Evolutionary conservation across 306 rosid genomes (phyloP).

Genomic region (Ammopiptanthus mongolicus): DNA sequence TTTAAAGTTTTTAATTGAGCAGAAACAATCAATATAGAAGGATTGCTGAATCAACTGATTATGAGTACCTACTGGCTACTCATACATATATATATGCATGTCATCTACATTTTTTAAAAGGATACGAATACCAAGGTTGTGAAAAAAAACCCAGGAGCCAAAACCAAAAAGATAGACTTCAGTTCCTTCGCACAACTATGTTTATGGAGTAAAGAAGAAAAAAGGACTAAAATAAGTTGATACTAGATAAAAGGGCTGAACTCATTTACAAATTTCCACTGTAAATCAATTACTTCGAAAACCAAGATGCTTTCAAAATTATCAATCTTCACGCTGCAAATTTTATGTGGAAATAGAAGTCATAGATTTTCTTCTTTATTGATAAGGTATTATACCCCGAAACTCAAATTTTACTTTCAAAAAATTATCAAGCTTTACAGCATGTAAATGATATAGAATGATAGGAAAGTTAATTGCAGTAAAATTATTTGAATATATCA

Average conservation of each 20-base stretch:
- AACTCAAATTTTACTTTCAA: not conserved
- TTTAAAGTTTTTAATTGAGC: not conserved
- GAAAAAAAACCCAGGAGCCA: not conserved
- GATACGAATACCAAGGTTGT: not conserved
- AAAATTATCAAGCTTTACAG: not conserved
- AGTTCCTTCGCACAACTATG: not conserved
- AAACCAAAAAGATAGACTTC: not conserved
- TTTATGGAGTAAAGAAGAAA: not conserved
- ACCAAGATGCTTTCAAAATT: not conserved
- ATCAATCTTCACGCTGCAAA: not conserved
- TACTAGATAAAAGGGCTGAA: not conserved
- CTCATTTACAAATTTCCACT: not conserved
- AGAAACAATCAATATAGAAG: not conserved
- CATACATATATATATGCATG: not conserved
- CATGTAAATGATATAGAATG: not conserved
- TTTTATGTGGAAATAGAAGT: slow-evolving; percentile 1
- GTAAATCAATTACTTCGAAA: slow-evolving; percentile 6
- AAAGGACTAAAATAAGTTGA: not conserved
- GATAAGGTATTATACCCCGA: not conserved
- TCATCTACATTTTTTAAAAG: not conserved
- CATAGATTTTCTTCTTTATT: not conserved
- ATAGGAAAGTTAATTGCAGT: not conserved
- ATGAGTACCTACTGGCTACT: not conserved
- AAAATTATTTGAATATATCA: not conserved
- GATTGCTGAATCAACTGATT: not conserved